Conservation (phyloP, 176 grass and related monocot species). For the Typha latifolia region DNA sequence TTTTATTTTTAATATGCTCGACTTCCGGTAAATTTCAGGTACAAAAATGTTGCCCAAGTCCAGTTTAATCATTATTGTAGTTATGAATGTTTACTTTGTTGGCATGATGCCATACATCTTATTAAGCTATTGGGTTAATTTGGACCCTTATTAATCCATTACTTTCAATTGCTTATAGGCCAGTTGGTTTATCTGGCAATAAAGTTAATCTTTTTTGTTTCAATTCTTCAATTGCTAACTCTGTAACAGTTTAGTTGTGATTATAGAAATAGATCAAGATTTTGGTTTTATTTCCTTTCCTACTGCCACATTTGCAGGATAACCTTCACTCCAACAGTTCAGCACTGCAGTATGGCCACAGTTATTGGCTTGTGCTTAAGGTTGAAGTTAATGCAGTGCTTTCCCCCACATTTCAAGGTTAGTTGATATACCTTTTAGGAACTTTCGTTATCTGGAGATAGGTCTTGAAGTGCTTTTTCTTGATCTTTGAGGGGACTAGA, state of each 20-base stretch:
- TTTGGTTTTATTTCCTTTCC: neutral
- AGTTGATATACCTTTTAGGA: neutral
- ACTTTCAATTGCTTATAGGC: too few species aligned
- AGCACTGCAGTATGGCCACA: constrained; percentile 95
- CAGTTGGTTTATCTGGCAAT: too few species aligned
- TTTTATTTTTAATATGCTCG: neutral
- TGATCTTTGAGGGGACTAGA: neutral
- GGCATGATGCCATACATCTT: neutral
- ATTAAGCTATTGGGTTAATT: neutral
- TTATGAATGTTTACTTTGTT: neutral
- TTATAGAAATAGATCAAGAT: constrained; percentile 3
- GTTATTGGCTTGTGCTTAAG: constrained; percentile 86
- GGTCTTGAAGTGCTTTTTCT: neutral
- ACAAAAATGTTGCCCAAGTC: too few species aligned
- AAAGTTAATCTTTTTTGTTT: too few species aligned
- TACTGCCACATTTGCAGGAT: constrained; percentile 51
- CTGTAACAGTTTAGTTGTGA: too few species aligned
- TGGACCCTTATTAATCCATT: too few species aligned
- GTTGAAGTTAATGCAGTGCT: constrained; percentile 90
- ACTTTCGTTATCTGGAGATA: neutral
- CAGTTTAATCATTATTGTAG: neutral
- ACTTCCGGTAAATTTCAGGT: too few species aligned
- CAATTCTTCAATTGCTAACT: too few species aligned
- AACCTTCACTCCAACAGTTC: constrained; percentile 97
- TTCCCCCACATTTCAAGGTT: constrained; percentile 93